Percentiles rank a stretch among this genome's conserved stretches.
Evolutionary conservation across 1,139 yeast genomes (phyloP).

Genomic region (Insectozyma bohioensis): DNA sequence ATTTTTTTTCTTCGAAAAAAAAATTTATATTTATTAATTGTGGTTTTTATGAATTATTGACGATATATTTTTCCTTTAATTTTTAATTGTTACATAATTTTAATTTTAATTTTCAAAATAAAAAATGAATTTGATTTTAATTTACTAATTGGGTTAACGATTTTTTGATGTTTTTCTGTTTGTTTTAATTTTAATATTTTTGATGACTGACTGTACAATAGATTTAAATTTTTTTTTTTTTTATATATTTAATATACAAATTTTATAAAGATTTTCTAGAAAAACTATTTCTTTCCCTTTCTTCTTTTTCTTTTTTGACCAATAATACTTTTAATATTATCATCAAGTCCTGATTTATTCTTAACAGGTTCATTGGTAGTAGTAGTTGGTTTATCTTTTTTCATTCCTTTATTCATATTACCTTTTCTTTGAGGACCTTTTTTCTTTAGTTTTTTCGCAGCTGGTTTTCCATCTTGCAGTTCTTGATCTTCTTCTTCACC

Average conservation of each 20-base stretch:
- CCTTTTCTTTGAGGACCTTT: conserved; percentile 39
- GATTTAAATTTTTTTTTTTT: not conserved
- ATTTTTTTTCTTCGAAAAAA: not conserved
- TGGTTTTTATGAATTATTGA: too few species aligned
- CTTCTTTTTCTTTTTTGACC: conserved; percentile 72
- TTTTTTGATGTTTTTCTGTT: too few species aligned
- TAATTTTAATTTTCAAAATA: too few species aligned
- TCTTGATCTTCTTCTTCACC: conserved; percentile 21
- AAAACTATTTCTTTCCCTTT: conserved; percentile 38
- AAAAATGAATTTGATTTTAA: too few species aligned
- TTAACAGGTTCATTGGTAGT: conserved; percentile 14
- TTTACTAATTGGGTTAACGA: too few species aligned
- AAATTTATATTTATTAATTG: conserved; percentile 1
- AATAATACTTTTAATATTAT: conserved; percentile 59
- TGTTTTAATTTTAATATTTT: not conserved
- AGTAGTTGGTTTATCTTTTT: conserved; percentile 15
- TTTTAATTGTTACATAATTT: too few species aligned
- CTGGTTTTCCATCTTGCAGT: conserved; percentile 19
- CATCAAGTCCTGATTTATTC: conserved; percentile 45
- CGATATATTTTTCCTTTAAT: too few species aligned
- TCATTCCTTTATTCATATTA: conserved; percentile 42
- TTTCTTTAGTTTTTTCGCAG: conserved; percentile 17
- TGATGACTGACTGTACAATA: conserved; percentile 2
- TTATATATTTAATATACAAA: conserved; percentile 1
- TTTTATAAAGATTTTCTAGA: too few species aligned